Conservation (phyloP, 495 filamentous ascomycete species). For the Podospora pseudoanserina region DNA sequence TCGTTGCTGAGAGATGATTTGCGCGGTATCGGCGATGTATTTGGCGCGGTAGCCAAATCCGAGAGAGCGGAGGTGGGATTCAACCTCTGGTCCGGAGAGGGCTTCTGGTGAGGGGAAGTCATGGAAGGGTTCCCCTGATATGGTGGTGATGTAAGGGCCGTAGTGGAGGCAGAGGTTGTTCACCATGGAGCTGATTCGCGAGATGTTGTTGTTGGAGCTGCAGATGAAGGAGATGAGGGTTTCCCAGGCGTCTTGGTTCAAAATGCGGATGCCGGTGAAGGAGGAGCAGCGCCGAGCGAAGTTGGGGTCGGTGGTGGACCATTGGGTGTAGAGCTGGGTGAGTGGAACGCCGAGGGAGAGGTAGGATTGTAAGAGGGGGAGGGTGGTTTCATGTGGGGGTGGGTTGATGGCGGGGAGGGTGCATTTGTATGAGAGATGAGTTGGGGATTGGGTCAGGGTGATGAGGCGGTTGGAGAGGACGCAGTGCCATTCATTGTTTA, state of each 20-base stretch:
- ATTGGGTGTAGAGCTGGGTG: conserved; percentile 73
- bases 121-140: conserved; percentile 70
- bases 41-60: conserved; percentile 95
- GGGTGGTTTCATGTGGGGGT: conserved; percentile 56
- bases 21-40: conserved; percentile 82
- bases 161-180: conserved; percentile 87
- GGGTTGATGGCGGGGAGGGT: conserved; percentile 46
- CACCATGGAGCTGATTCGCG: conserved; percentile 92
- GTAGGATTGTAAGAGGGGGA: conserved; percentile 68
- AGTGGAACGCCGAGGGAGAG: conserved; percentile 76
- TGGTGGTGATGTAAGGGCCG: conserved; percentile 66
- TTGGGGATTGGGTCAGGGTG: conserved; percentile 76
- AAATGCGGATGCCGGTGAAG: conserved; percentile 89
- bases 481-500: conserved; percentile 82
- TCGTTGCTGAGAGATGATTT: conserved; percentile 62
- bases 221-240: conserved; percentile 92
- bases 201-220: conserved; percentile 98
- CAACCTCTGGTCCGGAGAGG: conserved; percentile 65
- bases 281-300: conserved; percentile 83
- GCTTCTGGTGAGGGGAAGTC: conserved; percentile 79
- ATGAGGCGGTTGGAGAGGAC: conserved; percentile 81
- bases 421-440: conserved; percentile 76
- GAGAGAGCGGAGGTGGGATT: conserved; percentile 70
- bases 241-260: conserved; percentile 96
- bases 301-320: conserved; percentile 80